A percentile compares a stretch with the other conserved stretches of the same genome.
Evolutionary conservation across 2,329 filamentous ascomycete genomes (phyloP).

Genomic region (Curvularia eragrostidis): DNA sequence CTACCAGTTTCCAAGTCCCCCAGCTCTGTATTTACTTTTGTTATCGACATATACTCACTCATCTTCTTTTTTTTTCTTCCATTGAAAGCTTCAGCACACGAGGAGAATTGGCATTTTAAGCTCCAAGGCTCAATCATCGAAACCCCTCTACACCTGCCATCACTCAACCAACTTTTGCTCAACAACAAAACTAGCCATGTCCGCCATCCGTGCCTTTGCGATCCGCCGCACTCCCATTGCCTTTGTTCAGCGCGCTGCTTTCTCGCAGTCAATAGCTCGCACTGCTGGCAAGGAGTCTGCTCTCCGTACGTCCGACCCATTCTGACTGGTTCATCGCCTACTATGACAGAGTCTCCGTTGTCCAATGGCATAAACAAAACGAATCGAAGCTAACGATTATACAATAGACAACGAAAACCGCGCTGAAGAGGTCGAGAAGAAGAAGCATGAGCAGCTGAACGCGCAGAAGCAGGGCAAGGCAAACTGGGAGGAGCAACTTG

Average conservation of each 20-base stretch:
- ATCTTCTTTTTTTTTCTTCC: constrained; percentile 3
- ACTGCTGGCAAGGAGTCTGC: constrained; percentile 54
- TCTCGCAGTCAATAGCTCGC: constrained; percentile 49
- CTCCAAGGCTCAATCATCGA: constrained; percentile 1
- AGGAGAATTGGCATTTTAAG: constrained; percentile 1
- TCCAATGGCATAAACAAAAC: background rate
- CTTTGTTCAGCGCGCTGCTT: constrained; percentile 46
- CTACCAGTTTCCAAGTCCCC: constrained; percentile 6
- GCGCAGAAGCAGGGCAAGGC: constrained; percentile 55
- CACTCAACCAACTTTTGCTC: background rate
- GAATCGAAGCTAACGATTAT: constrained; percentile 14
- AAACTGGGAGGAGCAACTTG: constrained; percentile 54
- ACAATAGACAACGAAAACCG: constrained; percentile 40
- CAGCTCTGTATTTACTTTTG: background rate
- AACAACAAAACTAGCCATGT: constrained; percentile 33
- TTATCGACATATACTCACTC: background rate
- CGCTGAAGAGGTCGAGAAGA: constrained; percentile 51
- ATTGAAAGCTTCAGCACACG: background rate
- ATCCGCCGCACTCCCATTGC: constrained; percentile 39
- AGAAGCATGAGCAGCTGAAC: constrained; percentile 53
- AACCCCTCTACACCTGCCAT: constrained; percentile 11
- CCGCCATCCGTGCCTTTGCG: constrained; percentile 41
- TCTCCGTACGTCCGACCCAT: constrained; percentile 48
- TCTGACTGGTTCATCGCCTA: background rate
- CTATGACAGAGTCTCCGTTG: background rate